Percentiles rank a stretch among this genome's conserved stretches.
Evolutionary conservation across 1,284 basidiomycete genomes (phyloP).

Genomic region (Cerioporus squamosus): DNA sequence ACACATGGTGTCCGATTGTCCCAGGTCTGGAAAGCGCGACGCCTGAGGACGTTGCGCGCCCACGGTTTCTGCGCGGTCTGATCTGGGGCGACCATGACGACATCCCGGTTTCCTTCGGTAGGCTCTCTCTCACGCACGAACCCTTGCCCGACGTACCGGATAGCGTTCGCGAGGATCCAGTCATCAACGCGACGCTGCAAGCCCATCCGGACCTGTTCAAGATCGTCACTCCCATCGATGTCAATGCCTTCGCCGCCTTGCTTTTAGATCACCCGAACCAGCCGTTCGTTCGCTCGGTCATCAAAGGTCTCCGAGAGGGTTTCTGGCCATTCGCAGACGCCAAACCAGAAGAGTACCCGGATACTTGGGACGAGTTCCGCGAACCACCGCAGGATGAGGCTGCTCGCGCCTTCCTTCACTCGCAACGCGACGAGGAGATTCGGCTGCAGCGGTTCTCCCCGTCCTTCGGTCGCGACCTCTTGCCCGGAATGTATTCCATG

Average conservation of each 20-base stretch:
- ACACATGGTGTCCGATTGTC: background rate
- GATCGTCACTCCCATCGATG: constrained; percentile 39
- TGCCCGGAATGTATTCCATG: constrained; percentile 50
- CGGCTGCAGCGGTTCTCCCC: constrained; percentile 40
- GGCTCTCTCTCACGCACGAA: background rate
- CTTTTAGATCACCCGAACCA: constrained; percentile 31
- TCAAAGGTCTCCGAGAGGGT: background rate
- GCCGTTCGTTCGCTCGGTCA: background rate
- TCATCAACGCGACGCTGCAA: background rate
- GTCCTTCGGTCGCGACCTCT: constrained; percentile 40
- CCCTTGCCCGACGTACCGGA: background rate
- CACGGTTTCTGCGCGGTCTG: background rate
- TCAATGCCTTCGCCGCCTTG: constrained; percentile 27
- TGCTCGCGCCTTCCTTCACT: background rate
- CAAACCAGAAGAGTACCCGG: background rate
- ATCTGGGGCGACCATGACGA: background rate
- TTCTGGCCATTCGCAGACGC: background rate
- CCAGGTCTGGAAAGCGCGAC: too few relatives aligned
- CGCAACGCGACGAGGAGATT: background rate
- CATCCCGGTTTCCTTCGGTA: background rate
- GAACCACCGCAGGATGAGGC: background rate
- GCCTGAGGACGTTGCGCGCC: background rate
- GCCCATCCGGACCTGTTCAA: constrained; percentile 18
- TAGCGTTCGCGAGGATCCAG: background rate
- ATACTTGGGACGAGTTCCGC: background rate